Conservation (phyloP, 768 basidiomycete genomes). For the Rhizopogon vesiculosus region DNA sequence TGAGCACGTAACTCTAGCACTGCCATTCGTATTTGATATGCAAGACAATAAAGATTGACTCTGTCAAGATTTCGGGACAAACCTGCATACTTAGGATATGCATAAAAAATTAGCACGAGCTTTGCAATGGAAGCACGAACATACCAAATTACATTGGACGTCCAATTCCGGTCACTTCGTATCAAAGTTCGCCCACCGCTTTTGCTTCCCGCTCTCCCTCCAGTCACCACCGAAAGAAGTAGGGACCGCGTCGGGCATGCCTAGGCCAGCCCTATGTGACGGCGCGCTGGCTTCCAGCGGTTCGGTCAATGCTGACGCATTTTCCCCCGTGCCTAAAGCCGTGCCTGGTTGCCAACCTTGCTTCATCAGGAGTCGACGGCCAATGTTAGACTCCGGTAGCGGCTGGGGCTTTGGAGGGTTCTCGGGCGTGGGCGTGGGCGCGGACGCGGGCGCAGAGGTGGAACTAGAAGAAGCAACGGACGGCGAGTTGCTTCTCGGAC, state of each 20-base stretch:
- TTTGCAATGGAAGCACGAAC: not conserved
- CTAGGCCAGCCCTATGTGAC: conserved; percentile 51
- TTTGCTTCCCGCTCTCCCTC: conserved; percentile 36
- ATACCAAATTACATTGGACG: not conserved
- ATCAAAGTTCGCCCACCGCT: conserved; percentile 29
- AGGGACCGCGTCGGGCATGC: conserved; percentile 29
- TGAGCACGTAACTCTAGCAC: not conserved
- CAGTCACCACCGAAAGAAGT: conserved; percentile 24
- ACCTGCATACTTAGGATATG: not conserved
- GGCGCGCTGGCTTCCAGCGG: conserved; percentile 48
- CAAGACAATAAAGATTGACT: no score
- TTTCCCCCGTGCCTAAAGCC: conserved; percentile 22
- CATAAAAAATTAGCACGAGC: not conserved
- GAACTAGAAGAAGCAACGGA: conserved; percentile 7
- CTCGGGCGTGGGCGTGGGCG: conserved; percentile 10
- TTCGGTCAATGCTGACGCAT: conserved; percentile 39
- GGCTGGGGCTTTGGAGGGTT: conserved; percentile 42
- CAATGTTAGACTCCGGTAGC: conserved; percentile 55
- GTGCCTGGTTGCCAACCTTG: conserved; percentile 76
- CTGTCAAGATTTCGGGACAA: not conserved
- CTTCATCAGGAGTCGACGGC: conserved; percentile 61
- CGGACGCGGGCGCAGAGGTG: conserved; percentile 12
- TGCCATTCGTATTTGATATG: not conserved
- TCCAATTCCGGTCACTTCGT: not conserved
- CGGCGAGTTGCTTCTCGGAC: conserved; percentile 17